Percentiles rank a stretch among this genome's conserved stretches.
phyloP scores from a whole-genome alignment of 768 basidiomycete genomes.

The Paxillus rubicundulus region DNA sequence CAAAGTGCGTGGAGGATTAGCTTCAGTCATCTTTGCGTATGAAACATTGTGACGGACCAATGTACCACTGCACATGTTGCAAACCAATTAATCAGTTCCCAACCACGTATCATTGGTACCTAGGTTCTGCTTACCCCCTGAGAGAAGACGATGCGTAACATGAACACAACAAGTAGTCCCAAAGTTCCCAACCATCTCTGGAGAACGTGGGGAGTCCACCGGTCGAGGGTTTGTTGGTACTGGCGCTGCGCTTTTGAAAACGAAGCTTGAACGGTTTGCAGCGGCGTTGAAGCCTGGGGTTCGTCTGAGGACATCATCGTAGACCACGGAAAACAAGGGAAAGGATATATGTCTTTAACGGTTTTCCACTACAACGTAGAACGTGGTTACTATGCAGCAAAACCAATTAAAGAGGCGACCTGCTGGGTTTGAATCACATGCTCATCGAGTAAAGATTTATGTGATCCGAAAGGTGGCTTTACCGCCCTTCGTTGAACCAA shows the following conservation, averaged over 20 bases:
- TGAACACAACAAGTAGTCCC: slow-evolving; percentile 70
- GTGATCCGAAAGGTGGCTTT: too few relatives aligned
- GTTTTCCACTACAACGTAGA: slow-evolving; percentile 1
- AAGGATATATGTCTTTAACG: slow-evolving; percentile 2
- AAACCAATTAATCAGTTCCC: slow-evolving; percentile 1
- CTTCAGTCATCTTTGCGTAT: neutral
- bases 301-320: slow-evolving; percentile 37
- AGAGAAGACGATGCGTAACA: slow-evolving; percentile 79
- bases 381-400: neutral
- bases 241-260: slow-evolving; percentile 58
- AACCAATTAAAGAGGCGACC: slow-evolving; percentile 7
- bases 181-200: slow-evolving; percentile 84
- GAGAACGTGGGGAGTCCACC: slow-evolving; percentile 86
- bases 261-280: slow-evolving; percentile 27
- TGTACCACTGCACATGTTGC: slow-evolving; percentile 71
- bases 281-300: slow-evolving; percentile 20
- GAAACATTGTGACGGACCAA: slow-evolving; percentile 54
- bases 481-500: too few relatives aligned
- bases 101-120: neutral
- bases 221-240: slow-evolving; percentile 89
- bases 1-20: slow-evolving; percentile 1
- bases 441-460: too few relatives aligned
- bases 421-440: neutral
- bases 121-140: slow-evolving; percentile 71
- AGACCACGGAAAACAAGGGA: neutral